These are phyloP conservation scores for Penicillium sp. DNA, from an alignment of 2,329 filamentous ascomycete species.

Conservation along the genomic window DNA sequence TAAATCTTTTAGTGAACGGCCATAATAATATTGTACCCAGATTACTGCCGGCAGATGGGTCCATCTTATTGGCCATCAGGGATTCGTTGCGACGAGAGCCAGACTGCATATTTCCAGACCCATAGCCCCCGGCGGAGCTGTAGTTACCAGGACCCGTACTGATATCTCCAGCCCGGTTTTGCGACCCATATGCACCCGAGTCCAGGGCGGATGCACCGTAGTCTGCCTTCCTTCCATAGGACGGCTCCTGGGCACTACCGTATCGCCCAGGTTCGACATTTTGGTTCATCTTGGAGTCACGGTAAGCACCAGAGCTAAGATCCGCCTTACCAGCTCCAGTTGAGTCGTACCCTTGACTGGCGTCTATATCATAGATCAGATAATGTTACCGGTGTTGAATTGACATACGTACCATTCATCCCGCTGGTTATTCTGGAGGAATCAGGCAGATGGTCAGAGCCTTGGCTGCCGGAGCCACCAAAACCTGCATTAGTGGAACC, in stretches of 20 bases:
- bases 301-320: neutral
- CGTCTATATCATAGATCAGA: neutral
- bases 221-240: too few species aligned
- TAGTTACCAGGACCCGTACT: neutral
- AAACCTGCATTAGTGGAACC: slow-evolving; percentile 5
- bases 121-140: slow-evolving; percentile 16
- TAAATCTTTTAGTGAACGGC: neutral
- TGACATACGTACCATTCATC: neutral
- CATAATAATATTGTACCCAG: neutral
- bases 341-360: neutral
- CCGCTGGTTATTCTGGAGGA: neutral
- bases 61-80: slow-evolving; percentile 6
- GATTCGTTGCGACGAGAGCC: neutral
- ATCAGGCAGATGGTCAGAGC: slow-evolving; percentile 4
- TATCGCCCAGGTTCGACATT: neutral
- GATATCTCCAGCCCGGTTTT: too few species aligned
- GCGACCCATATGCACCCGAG: too few species aligned
- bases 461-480: slow-evolving; percentile 4
- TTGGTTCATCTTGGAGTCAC: neutral
- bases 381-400: too few species aligned
- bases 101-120: slow-evolving; percentile 7
- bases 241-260: too few species aligned
- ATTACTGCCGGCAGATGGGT: neutral
- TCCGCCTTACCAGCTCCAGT: neutral
- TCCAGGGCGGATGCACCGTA: too few species aligned